Evolutionary conservation across 148 eudicot genomes (phyloP).

Genomic region (Nepenthes mirabilis): DNA sequence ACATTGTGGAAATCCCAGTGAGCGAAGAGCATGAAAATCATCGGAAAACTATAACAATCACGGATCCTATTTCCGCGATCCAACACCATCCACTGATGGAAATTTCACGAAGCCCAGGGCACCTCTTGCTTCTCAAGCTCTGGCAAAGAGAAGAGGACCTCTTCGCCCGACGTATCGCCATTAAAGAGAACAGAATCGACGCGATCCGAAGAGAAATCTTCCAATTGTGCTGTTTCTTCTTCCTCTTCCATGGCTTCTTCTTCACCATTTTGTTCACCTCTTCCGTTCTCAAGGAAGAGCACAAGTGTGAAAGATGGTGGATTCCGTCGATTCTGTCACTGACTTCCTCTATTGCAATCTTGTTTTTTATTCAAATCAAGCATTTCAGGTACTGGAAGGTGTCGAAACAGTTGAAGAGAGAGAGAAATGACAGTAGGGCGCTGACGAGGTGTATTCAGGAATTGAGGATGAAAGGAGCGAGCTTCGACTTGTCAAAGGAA

Average conservation of each 20-base stretch:
- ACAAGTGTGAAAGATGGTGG: constrained; percentile 48
- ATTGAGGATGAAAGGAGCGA: constrained; percentile 61
- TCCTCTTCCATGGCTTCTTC: constrained; percentile 36
- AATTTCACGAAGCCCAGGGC: constrained; percentile 72
- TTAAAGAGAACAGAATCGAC: constrained; percentile 38
- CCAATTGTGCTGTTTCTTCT: constrained; percentile 50
- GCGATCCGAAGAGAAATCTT: constrained; percentile 38
- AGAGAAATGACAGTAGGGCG: constrained; percentile 33
- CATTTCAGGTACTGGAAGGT: constrained; percentile 62
- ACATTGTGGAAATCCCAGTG: constrained; percentile 60
- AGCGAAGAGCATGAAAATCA: constrained; percentile 19
- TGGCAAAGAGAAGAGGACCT: constrained; percentile 77
- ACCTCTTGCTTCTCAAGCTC: constrained; percentile 72
- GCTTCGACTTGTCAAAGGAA: constrained; percentile 49
- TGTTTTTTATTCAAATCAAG: constrained; percentile 43
- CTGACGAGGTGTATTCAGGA: constrained; percentile 51
- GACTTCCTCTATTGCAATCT: constrained; percentile 19
- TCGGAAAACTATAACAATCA: neutral
- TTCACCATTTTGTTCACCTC: constrained; percentile 43
- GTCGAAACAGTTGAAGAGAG: constrained; percentile 34
- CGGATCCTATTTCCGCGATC: constrained; percentile 18
- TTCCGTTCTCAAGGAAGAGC: neutral
- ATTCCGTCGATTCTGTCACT: constrained; percentile 18
- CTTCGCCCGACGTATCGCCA: constrained; percentile 26
- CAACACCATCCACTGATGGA: constrained; percentile 73